A percentile compares a stretch with the other conserved stretches of the same genome.
These are phyloP conservation scores for Ambrosia hybrid DNA, from an alignment of 140 eudicot genomes.

Conservation along the genomic window DNA sequence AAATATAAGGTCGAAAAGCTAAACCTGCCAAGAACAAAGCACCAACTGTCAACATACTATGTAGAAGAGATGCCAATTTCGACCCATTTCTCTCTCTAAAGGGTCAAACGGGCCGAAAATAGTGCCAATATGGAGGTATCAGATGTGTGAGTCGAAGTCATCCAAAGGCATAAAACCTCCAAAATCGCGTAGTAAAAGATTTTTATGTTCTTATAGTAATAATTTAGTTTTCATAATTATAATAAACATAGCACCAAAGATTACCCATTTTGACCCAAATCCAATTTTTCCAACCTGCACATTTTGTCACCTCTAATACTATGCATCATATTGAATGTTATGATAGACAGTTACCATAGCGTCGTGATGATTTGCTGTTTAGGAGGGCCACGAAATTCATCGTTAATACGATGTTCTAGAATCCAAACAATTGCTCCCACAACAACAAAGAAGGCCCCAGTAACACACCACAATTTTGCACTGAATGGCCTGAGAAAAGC, in stretches of 20 bases:
- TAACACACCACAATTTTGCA: conserved; percentile 64
- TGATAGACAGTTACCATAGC: conserved; percentile 47
- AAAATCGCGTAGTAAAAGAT: too few species aligned
- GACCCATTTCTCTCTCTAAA: neutral
- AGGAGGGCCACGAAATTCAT: conserved; percentile 90
- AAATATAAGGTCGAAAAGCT: conserved; percentile 78
- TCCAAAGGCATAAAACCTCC: too few species aligned
- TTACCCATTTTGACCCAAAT: too few species aligned
- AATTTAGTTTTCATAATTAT: too few species aligned
- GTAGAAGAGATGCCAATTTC: neutral
- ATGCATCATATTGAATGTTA: conserved; percentile 2
- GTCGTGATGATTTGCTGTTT: conserved; percentile 61
- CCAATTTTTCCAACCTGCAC: neutral
- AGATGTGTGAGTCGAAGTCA: too few species aligned
- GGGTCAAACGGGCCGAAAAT: neutral
- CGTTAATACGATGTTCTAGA: conserved; percentile 77
- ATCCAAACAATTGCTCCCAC: conserved; percentile 76
- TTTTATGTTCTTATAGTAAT: too few species aligned
- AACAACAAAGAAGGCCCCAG: conserved; percentile 51
- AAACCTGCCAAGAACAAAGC: conserved; percentile 67
- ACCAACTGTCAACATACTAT: conserved; percentile 10
- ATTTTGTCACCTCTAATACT: neutral
- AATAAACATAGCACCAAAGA: too few species aligned
- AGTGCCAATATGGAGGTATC: too few species aligned
- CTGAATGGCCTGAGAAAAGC: conserved; percentile 76